phyloP scores from a whole-genome alignment of 106 monocot genomes.

The Platanthera guangdongensis region DNA sequence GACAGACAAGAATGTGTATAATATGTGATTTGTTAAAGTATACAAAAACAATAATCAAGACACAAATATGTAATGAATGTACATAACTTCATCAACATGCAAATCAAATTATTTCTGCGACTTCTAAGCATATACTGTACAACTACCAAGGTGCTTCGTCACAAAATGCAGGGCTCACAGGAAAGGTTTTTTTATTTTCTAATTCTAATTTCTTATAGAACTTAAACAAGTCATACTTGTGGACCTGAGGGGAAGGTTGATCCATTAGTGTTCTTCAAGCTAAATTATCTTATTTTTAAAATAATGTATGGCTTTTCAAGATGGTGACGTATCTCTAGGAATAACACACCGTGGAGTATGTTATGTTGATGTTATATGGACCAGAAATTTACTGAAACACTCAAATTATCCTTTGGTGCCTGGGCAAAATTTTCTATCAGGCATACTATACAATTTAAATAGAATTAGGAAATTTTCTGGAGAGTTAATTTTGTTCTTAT shows the following conservation, averaged over 20 bases:
- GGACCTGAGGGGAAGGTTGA: not conserved
- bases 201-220: not conserved
- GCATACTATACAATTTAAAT: not conserved
- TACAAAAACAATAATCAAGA: too few relatives aligned
- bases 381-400: conserved; percentile 36
- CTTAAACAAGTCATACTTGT: not conserved
- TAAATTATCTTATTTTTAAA: not conserved
- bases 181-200: not conserved
- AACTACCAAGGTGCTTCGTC: too few relatives aligned
- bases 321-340: conserved; percentile 46
- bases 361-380: conserved; percentile 66
- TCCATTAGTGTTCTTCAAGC: not conserved
- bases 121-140: too few relatives aligned
- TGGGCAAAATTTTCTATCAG: conserved; percentile 33
- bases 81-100: too few relatives aligned
- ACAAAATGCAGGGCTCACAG: too few relatives aligned
- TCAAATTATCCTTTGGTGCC: conserved; percentile 75
- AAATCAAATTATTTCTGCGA: too few relatives aligned
- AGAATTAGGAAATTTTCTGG: not conserved
- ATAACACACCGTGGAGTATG: conserved; percentile 78
- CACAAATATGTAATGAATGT: too few relatives aligned
- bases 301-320: conserved; percentile 30
- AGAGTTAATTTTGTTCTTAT: not conserved
- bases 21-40: too few relatives aligned
- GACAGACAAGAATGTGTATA: too few relatives aligned